Percentiles rank a stretch among this genome's conserved stretches.
phyloP scores from a whole-genome alignment of 1,284 basidiomycete species.

The Leccinum colubrinum region DNA sequence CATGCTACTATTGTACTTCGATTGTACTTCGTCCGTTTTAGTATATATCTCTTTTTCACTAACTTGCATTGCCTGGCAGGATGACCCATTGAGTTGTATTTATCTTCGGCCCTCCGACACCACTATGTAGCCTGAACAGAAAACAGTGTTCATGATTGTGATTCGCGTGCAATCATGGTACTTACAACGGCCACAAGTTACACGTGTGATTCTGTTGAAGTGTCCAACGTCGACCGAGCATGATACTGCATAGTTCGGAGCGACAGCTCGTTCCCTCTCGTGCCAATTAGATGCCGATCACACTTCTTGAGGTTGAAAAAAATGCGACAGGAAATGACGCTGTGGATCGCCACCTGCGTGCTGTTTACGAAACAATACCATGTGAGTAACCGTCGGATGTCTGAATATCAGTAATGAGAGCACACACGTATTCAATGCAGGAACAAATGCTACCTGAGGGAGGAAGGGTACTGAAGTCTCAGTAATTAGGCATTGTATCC shows the following conservation, averaged over 20 bases:
- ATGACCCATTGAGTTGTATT: neutral
- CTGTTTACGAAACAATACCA: neutral
- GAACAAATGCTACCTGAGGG: conserved; percentile 19
- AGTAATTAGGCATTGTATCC: neutral
- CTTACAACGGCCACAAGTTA: neutral
- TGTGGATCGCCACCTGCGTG: neutral
- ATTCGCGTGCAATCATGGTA: neutral
- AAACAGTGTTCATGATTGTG: neutral
- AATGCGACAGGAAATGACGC: too few relatives aligned
- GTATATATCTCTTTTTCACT: neutral
- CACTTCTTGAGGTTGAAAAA: neutral
- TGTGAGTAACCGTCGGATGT: neutral
- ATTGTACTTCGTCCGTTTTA: too few relatives aligned
- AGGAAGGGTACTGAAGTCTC: neutral
- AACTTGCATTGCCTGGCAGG: neutral
- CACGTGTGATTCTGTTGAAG: neutral
- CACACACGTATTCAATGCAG: conserved; percentile 17
- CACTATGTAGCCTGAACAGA: neutral
- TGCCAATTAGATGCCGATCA: neutral
- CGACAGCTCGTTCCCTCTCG: neutral
- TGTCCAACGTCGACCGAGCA: neutral
- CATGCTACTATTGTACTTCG: too few relatives aligned
- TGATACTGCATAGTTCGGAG: neutral
- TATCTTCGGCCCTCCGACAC: too few relatives aligned
- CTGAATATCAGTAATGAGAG: neutral